Evolutionary conservation across 1,139 yeast species (phyloP), one percentile per base, ranked within the genome.

Genomic region (Lipomyces yarrowii): DNA sequence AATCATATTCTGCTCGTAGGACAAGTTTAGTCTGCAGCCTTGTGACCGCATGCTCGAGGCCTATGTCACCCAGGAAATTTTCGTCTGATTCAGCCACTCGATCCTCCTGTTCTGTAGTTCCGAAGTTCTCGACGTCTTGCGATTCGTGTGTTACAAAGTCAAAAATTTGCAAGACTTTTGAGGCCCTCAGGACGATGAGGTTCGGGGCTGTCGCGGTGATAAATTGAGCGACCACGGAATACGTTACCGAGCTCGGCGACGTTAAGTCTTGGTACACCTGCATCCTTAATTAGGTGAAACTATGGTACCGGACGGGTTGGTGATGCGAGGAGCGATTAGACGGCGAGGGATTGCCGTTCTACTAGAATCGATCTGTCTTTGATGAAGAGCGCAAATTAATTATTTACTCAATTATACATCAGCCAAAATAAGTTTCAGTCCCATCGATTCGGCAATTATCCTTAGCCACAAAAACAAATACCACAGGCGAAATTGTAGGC

Each of bases 241-340:
- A 86, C 15, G 88, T 77, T 52, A 91, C 92, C 71, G 87, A 83
- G 1, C 96, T 82, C 2, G 98, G 97, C 71, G 87, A 90, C 60
- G 91, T 82, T 73, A 92, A 82, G 77, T 90, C 94, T 71, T 88
- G 87, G 77, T 89, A 91, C 21, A 90, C 89, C 74, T 92, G 93
- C 98, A 93, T 91, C 23, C 18, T n/a, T 18, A 42, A n/a, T n/a
- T 42, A n/a, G n/a, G 4, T n/a, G 48, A n/a, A 42, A 7, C 18
- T 42, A 42, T 42, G n/a, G 18, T 42, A 42, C 21, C 48, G 21
- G n/a, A 21, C 48, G 7, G 48, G 11, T 18, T 42, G 21, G n/a
- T 42, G 48, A 42, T 42, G 48, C 8, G 21, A 15, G 48, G 48
- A 42, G 48, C 48, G 48, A 42, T 42, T 42, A 7, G 48, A 18